Conservation (phyloP, 2,329 filamentous ascomycete species). For the Allantophomopsis cytisporea region DNA sequence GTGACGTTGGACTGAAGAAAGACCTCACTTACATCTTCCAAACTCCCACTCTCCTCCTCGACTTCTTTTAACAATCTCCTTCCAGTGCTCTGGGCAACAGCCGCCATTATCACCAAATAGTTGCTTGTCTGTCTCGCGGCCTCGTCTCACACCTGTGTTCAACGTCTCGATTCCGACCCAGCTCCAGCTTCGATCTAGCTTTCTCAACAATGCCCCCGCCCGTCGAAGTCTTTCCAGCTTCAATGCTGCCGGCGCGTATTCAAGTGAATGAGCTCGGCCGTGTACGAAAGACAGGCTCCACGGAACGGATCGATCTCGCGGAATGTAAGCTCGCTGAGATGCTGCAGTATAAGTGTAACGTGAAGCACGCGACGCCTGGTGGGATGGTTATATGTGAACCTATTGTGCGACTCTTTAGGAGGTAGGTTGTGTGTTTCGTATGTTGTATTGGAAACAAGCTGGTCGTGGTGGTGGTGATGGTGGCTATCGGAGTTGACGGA, state of each 20-base stretch:
- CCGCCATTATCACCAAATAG: no score
- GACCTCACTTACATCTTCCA: slow-evolving; percentile 38
- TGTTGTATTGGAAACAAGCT: not conserved
- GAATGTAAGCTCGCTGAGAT: slow-evolving; percentile 42
- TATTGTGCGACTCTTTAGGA: slow-evolving; percentile 44
- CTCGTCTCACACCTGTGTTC: slow-evolving; percentile 28
- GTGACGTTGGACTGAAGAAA: no score
- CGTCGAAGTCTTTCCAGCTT: slow-evolving; percentile 37
- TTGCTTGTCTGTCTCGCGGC: no score
- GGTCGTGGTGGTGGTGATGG: not conserved
- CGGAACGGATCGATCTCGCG: slow-evolving; percentile 36
- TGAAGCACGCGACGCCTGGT: slow-evolving; percentile 30
- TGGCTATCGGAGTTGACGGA: not conserved
- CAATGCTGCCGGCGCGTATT: slow-evolving; percentile 32
- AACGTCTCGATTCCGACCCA: slow-evolving; percentile 14
- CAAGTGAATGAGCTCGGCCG: slow-evolving; percentile 25
- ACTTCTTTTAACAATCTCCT: slow-evolving; percentile 36
- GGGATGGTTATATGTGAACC: slow-evolving; percentile 39
- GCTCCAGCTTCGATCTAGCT: not conserved
- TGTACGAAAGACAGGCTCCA: slow-evolving; percentile 22
- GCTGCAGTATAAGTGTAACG: slow-evolving; percentile 46
- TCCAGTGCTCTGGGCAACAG: no score
- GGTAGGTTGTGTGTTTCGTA: slow-evolving; percentile 25
- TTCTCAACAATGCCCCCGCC: slow-evolving; percentile 38
- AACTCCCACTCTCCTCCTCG: slow-evolving; percentile 30